Evolutionary conservation across 1,284 basidiomycete genomes (phyloP), one percentile per base, ranked within the genome.

Genomic region (Boletus smithii): DNA sequence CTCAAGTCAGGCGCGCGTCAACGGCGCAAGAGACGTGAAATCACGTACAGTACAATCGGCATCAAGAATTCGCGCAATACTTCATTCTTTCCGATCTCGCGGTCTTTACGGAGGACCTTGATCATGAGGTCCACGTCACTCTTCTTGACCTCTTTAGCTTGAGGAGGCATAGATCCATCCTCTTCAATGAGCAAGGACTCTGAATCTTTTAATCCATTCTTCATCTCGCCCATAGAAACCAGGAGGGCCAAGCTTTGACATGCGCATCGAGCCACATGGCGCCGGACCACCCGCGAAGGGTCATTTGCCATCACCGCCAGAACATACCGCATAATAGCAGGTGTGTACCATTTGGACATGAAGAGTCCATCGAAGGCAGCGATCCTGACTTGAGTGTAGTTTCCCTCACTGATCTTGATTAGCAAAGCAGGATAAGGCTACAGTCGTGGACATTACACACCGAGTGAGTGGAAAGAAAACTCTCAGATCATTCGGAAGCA

Each of bases 291-390:
- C 13, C 90, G 81, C 7, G 90, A 97, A 24, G 88, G 77, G 65
- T 99, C 95, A 58, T 85, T 77, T 3, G 85, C 81, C 69, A 98
- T 85, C 44, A 98, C 85, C n/a, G 91, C 80, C 49, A 97, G 80
- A 57, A 97, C 77, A 64, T 98, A 99, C 22, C 84, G 81, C 74
- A 93, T 87, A 52, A 99, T 82, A 57, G 82, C 80, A 17, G 86
- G 83, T 0, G 81, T 76, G 62, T 88, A 91, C 89, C 89, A 91
- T 44, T 90, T 92, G 39, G 91, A 88, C 48, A 98, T 75, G 69
- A 99, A 85, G 4, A 99, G 76, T 17, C 90, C 89, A 65, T 99
- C 94, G 59, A 99, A 95, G 3, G 97, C 95, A 3, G 90, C 83
- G 42, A 93, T 77, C 24, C 97, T 88, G 27, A 99, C 86, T 58